Evolutionary conservation across 1,284 basidiomycete genomes (phyloP), one percentile per base, ranked within the genome.

Genomic region (Fomitiporia mediterranea): DNA sequence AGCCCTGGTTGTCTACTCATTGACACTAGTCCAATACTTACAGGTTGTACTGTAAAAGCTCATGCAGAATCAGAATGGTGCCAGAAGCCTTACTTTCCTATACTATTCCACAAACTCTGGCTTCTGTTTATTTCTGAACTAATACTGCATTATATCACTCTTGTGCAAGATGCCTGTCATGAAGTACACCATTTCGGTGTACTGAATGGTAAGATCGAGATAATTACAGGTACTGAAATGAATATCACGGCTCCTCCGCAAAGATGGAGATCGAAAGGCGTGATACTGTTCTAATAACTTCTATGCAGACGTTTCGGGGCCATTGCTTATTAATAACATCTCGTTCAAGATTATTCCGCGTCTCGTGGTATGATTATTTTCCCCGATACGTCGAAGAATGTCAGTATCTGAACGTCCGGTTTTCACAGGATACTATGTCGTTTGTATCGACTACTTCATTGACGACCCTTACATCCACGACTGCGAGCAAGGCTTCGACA

Each of bases 391-490:
- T 15, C 4, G 6, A 25, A 2, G 25, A 19, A 38, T 1, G n/a
- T n/a, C 13, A 15, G 17, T 7, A 4, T 25, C 27, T 52, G n/a
- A 47, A 5, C n/a, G n/a, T n/a, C n/a, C n/a, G n/a, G n/a, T n/a
- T 2, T 43, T 11, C 4, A 52, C 53, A 82, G 81, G 81, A 0
- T 82, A 74, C 64, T 67, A 70, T 44, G 79, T 83, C 1, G 66
- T 81, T 7, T 80, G 79, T 1, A 65, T 76, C 35, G 81, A 83
- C 59, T 83, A 81, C 63, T 80, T 83, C 65, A 73, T 81, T 58
- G 81, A 81, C 4, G 79, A 82, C 57, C 68, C 73, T 7, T 59
- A 63, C 1, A 53, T 69, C 17, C 64, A 72, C n/a, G 67, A 72
- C 15, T 66, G 68, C 34, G 68, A 75, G 48, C 66, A 70, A 6